Evolutionary conservation across 805 yeast genomes (phyloP).

Genomic region (Nakazawaea molendinolei): DNA sequence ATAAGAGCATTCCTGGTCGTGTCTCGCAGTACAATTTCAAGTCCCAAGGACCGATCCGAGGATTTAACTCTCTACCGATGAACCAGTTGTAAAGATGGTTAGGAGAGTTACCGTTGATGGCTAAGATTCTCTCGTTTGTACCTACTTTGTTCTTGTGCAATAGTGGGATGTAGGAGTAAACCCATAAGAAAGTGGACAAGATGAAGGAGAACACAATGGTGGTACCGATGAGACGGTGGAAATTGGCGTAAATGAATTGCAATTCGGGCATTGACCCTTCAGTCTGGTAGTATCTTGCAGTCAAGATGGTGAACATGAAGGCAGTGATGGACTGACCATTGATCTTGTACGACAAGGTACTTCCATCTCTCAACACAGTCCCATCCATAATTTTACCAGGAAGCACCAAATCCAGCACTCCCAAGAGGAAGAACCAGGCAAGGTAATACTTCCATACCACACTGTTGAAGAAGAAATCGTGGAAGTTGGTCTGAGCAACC

Average conservation of each 20-base stretch:
- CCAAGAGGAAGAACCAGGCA: constrained; percentile 66
- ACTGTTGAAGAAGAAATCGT: constrained; percentile 31
- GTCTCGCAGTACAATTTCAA: constrained; percentile 89
- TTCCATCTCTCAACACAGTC: constrained; percentile 68
- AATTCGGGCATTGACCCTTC: constrained; percentile 69
- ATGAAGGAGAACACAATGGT: constrained; percentile 58
- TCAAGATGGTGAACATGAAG: constrained; percentile 30
- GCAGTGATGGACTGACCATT: constrained; percentile 64
- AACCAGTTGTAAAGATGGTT: constrained; percentile 84
- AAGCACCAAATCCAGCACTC: constrained; percentile 60
- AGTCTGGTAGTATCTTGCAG: constrained; percentile 45
- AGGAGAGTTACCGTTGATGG: constrained; percentile 83
- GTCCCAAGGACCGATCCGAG: constrained; percentile 79
- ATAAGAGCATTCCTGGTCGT: constrained; percentile 87
- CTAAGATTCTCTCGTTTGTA: constrained; percentile 64
- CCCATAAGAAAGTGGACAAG: constrained; percentile 59
- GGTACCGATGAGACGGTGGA: constrained; percentile 55
- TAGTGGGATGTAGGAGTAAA: constrained; percentile 60
- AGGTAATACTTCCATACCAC: constrained; percentile 59
- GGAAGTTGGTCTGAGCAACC: constrained; percentile 14
- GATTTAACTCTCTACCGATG: constrained; percentile 94
- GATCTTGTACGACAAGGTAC: constrained; percentile 64
- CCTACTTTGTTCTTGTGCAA: constrained; percentile 41
- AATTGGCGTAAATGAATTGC: constrained; percentile 63
- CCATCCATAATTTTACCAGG: constrained; percentile 66